These are phyloP conservation scores for Aspergillus bombycis DNA, from an alignment of 2,329 filamentous ascomycete genomes.

Conservation along the genomic window DNA sequence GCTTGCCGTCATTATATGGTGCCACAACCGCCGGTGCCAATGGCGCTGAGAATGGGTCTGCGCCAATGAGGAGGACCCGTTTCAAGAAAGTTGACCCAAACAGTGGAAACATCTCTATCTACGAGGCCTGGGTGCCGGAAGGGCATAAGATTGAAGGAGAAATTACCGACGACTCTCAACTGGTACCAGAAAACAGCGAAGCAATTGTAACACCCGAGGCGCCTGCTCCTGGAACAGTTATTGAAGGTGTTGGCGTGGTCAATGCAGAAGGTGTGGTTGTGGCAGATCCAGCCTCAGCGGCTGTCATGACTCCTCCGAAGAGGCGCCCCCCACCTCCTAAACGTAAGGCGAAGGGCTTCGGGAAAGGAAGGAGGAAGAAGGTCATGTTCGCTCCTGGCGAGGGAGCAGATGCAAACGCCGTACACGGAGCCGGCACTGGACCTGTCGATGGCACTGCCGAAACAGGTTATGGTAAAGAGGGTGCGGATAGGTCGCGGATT, in stretches of 20 bases:
- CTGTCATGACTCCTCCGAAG: slow-evolving; percentile 53
- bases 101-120: slow-evolving; percentile 77
- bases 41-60: slow-evolving; percentile 36
- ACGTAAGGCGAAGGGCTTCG: slow-evolving; percentile 78
- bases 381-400: slow-evolving; percentile 58
- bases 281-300: slow-evolving; percentile 50
- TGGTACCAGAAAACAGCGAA: slow-evolving; percentile 46
- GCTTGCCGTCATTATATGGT: slow-evolving; percentile 57
- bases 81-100: slow-evolving; percentile 76
- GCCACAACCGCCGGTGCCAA: slow-evolving; percentile 29
- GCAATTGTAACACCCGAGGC: slow-evolving; percentile 38
- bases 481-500: slow-evolving; percentile 49
- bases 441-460: slow-evolving; percentile 36
- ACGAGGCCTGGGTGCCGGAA: slow-evolving; percentile 79
- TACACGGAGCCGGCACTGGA: slow-evolving; percentile 44
- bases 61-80: slow-evolving; percentile 74
- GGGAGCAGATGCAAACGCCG: slow-evolving; percentile 39
- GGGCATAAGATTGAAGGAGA: slow-evolving; percentile 82
- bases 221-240: slow-evolving; percentile 60
- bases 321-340: slow-evolving; percentile 76
- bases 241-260: slow-evolving; percentile 63
- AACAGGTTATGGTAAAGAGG: slow-evolving; percentile 39
- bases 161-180: slow-evolving; percentile 63
- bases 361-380: slow-evolving; percentile 77
- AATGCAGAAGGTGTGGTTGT: slow-evolving; percentile 65